Percentiles rank a stretch among this genome's conserved stretches.
Evolutionary conservation across 108 stramenopile genomes (phyloP).

Genomic region (Parietichytrium sp.): DNA sequence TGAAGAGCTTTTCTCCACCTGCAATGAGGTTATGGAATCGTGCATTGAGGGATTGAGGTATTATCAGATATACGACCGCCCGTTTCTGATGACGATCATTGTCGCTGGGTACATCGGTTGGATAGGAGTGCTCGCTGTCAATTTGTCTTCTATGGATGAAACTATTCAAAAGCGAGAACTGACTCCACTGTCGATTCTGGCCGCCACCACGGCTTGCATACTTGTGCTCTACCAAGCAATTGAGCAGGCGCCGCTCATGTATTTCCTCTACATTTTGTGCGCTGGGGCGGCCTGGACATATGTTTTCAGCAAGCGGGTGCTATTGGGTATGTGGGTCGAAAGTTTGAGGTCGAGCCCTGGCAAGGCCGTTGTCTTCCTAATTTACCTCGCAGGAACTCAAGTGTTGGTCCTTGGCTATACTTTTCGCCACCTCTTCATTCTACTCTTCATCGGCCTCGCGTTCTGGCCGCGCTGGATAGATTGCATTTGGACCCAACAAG

Average conservation of each 20-base stretch:
- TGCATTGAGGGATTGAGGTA: conserved; percentile 8
- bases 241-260: conserved; percentile 11
- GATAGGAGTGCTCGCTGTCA: neutral
- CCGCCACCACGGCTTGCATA: neutral
- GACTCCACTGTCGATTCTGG: neutral
- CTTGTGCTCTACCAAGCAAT: neutral
- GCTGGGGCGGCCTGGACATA: neutral
- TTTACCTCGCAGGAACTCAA: neutral
- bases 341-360: neutral
- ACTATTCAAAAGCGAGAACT: neutral
- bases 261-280: neutral
- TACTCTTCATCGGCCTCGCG: conserved; percentile 6
- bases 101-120: conserved; percentile 33
- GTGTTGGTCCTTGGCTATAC: conserved; percentile 9
- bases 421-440: neutral
- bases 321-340: neutral
- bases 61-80: conserved; percentile 28
- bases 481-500: neutral
- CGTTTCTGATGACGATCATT: neutral
- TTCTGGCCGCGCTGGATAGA: conserved; percentile 7
- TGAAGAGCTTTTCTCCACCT: neutral
- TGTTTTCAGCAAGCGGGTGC: neutral
- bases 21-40: neutral
- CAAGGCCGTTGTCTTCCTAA: neutral
- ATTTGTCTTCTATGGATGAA: neutral